These are phyloP conservation scores for Aspergillus caelatus DNA, from an alignment of 2,329 filamentous ascomycete species.

Conservation along the genomic window DNA sequence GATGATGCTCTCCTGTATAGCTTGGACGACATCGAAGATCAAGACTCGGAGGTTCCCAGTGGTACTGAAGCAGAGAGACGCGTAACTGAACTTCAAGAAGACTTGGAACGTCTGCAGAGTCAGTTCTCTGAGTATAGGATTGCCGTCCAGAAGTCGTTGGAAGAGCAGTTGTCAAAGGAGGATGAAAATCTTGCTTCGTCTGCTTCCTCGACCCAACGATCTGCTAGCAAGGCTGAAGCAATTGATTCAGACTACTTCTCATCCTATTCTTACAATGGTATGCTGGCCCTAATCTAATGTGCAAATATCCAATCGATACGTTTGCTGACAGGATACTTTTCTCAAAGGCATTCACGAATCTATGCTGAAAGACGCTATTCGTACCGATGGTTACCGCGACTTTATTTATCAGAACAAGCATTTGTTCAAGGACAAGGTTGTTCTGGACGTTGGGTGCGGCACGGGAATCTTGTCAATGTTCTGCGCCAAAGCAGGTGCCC, in stretches of 20 bases:
- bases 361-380: slow-evolving; percentile 88
- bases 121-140: slow-evolving; percentile 69
- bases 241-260: slow-evolving; percentile 65
- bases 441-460: slow-evolving; percentile 89
- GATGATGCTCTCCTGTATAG: slow-evolving; percentile 88
- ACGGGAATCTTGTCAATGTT: slow-evolving; percentile 90
- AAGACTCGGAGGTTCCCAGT: slow-evolving; percentile 29
- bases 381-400: slow-evolving; percentile 90
- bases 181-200: slow-evolving; percentile 43
- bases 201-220: slow-evolving; percentile 31
- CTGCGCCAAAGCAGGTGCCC: slow-evolving; percentile 85
- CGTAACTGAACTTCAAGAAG: slow-evolving; percentile 63
- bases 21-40: slow-evolving; percentile 72
- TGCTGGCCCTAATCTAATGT: slow-evolving; percentile 20
- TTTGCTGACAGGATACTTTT: not conserved
- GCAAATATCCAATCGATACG: not conserved
- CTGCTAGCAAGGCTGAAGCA: slow-evolving; percentile 46
- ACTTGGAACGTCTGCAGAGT: slow-evolving; percentile 60
- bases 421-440: slow-evolving; percentile 80
- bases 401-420: slow-evolving; percentile 93
- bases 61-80: slow-evolving; percentile 47
- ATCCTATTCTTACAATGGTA: slow-evolving; percentile 70
- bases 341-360: slow-evolving; percentile 82
- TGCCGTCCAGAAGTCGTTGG: slow-evolving; percentile 67
- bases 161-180: slow-evolving; percentile 65